Percentiles rank a stretch among this genome's conserved stretches.
Evolutionary conservation across 768 basidiomycete genomes (phyloP).

Genomic region (Dentipellis sp.): DNA sequence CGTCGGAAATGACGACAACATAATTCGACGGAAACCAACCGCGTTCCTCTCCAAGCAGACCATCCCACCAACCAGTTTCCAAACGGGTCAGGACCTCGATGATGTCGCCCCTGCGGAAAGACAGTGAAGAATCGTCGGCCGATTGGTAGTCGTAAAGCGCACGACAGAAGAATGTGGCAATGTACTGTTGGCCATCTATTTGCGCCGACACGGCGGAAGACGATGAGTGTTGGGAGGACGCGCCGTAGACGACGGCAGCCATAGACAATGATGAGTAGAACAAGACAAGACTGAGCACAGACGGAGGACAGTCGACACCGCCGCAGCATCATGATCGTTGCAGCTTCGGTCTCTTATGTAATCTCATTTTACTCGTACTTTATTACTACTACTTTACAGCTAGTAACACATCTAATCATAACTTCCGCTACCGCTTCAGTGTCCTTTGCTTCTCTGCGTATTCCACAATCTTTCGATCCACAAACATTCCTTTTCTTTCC

Average conservation of each 20-base stretch:
- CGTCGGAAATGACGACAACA: slow-evolving; percentile 68
- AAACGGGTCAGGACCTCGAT: slow-evolving; percentile 91
- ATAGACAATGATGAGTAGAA: not conserved
- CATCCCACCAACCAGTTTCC: slow-evolving; percentile 98
- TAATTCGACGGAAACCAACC: slow-evolving; percentile 99
- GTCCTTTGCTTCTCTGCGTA: slow-evolving; percentile 98
- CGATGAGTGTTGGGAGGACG: not conserved
- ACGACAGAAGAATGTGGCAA: slow-evolving; percentile 75
- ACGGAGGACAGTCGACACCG: too few species aligned
- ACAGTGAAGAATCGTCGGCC: slow-evolving; percentile 82
- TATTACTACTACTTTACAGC: too few species aligned
- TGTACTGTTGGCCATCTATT: slow-evolving; percentile 43
- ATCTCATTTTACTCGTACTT: too few species aligned
- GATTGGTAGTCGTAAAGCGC: slow-evolving; percentile 89
- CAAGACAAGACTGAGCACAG: not conserved
- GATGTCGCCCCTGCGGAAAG: slow-evolving; percentile 79
- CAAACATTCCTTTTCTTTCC: slow-evolving; percentile 90
- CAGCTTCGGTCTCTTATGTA: too few species aligned
- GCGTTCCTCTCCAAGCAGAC: slow-evolving; percentile 77
- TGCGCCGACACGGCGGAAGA: not conserved
- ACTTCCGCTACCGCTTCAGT: slow-evolving; percentile 33
- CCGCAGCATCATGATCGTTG: too few species aligned
- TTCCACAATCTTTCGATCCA: slow-evolving; percentile 90
- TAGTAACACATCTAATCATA: not conserved
- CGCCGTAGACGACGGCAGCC: slow-evolving; percentile 1